Evolutionary conservation across 2,329 filamentous ascomycete genomes (phyloP).

Genomic region (Fusarium xylarioides): DNA sequence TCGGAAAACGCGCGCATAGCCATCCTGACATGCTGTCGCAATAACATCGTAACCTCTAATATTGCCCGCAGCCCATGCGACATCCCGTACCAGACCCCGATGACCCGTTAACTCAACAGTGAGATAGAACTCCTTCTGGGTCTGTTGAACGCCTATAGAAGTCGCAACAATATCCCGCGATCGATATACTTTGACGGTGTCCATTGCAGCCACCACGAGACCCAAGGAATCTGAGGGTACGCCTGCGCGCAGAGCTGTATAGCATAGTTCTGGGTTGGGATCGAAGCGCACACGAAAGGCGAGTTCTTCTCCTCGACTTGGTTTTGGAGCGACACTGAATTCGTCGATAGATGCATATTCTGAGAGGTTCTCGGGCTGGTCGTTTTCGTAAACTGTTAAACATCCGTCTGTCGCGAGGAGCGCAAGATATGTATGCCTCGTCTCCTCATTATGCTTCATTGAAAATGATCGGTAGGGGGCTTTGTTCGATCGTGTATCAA

Average conservation of each 20-base stretch:
- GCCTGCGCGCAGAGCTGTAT: slow-evolving; percentile 80
- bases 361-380: slow-evolving; percentile 81
- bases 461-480: slow-evolving; percentile 81
- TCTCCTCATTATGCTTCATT: slow-evolving; percentile 82
- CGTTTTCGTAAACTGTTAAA: slow-evolving; percentile 83
- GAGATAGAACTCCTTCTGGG: slow-evolving; percentile 82
- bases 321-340: slow-evolving; percentile 76
- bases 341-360: slow-evolving; percentile 81
- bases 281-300: slow-evolving; percentile 89
- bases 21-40: slow-evolving; percentile 93
- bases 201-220: slow-evolving; percentile 87
- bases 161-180: slow-evolving; percentile 68
- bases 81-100: slow-evolving; percentile 80
- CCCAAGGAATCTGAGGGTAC: slow-evolving; percentile 81
- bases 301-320: slow-evolving; percentile 83
- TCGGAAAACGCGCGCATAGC: slow-evolving; percentile 87
- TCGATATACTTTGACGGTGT: slow-evolving; percentile 82
- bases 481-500: slow-evolving; percentile 65
- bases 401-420: slow-evolving; percentile 84
- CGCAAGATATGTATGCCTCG: slow-evolving; percentile 83
- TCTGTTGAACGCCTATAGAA: slow-evolving; percentile 62
- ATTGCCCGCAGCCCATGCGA: slow-evolving; percentile 92
- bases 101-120: slow-evolving; percentile 81
- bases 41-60: slow-evolving; percentile 90
- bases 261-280: slow-evolving; percentile 84